Evolutionary conservation across 148 eudicot genomes (phyloP), one percentile per base, ranked within the genome.

Genomic region (Dianthus caryophyllus): DNA sequence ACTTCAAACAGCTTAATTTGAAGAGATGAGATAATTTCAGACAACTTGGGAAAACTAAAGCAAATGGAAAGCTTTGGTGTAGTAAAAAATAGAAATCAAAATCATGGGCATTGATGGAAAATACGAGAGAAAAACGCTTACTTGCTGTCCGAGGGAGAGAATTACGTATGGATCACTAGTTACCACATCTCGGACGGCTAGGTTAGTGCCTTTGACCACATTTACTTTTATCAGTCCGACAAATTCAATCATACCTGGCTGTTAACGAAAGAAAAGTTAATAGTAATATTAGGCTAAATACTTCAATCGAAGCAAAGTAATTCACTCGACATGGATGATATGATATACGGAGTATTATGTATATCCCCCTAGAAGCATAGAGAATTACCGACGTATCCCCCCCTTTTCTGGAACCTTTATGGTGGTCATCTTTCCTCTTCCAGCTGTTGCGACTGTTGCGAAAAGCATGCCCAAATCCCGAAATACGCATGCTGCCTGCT

Each of bases 181-280:
- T 79, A 85, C 71, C 76, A 94, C 79, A 81, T 94, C 99, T 64
- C 99, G 86, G 50, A 94, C 73, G 50, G 87, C 99, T 70, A 94
- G 77, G 78, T 94, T 90, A 55, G 90, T 90, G 72, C 99, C 99
- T 82, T 65, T 82, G 25, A 94, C 88, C 59, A 85, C 86, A 64
- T 88, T 94, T 64, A 90, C 93, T 75, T 88, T 86, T 56, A 94
- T 86, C 66, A 94, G 65, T 43, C 99, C 99, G 13, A 94, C 84
- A 73, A 94, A 94, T 79, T 94, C 99, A 41, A 88, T 75, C 99
- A 94, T 94, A 38, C 99, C 99, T 72, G 90, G 96, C 99, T 94
- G 82, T 67, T 30, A 61, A 66, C 59, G 61, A 6, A 61, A 50
- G n/a, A n/a, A 17, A 65, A 41, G 17, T 52, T 29, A 16, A 39